A percentile compares a stretch with the other conserved stretches of the same genome.
Conservation (phyloP, 805 yeast genomes). For the Ogataea zsoltii region DNA sequence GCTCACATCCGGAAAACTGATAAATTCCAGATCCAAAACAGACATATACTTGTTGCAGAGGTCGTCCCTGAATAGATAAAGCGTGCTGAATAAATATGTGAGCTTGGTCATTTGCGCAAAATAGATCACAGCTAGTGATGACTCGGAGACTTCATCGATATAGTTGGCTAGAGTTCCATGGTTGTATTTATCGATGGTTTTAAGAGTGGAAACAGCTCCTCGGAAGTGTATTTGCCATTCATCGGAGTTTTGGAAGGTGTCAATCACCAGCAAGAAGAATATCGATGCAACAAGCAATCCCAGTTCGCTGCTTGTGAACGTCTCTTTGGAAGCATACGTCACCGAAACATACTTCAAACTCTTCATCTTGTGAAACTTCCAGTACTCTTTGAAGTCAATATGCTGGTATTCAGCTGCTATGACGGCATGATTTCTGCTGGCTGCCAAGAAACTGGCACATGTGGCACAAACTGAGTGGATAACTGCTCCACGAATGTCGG, state of each 20-base stretch:
- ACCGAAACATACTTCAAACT: not conserved
- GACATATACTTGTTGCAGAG: conserved; percentile 2
- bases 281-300: conserved; percentile 1
- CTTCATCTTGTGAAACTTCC: conserved; percentile 5
- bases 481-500: not conserved
- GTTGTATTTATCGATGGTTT: not conserved
- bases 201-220: conserved; percentile 3
- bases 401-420: not conserved
- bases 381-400: conserved; percentile 2
- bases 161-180: not conserved
- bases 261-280: conserved; percentile 2
- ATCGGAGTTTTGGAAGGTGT: conserved; percentile 1
- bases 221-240: conserved; percentile 6
- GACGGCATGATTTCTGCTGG: not conserved
- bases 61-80: conserved; percentile 3
- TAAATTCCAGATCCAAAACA: conserved; percentile 2
- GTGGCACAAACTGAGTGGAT: conserved; percentile 3
- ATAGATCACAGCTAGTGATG: not conserved
- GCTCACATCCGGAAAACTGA: not conserved
- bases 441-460: not conserved
- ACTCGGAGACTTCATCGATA: not conserved
- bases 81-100: conserved; percentile 4
- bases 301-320: not conserved
- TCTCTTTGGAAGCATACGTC: not conserved
- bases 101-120: conserved; percentile 3